These are phyloP conservation scores for Picochlorum sp. DNA, from an alignment of 139 green algal genomes.

Conservation along the genomic window DNA sequence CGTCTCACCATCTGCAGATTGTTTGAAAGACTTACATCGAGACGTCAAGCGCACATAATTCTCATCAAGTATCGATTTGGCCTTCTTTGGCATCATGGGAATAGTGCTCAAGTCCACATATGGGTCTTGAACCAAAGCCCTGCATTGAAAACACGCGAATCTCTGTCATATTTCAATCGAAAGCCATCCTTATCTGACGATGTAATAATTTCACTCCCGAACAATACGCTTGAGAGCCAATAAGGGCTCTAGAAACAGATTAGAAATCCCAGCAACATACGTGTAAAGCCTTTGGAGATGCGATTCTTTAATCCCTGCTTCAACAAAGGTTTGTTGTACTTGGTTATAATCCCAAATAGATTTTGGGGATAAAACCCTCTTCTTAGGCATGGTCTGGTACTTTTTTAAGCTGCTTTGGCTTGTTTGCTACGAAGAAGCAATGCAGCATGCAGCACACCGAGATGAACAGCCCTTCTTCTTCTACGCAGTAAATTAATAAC, in stretches of 20 bases:
- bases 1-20: conserved; percentile 56
- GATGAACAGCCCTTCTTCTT: too few species aligned
- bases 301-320: conserved; percentile 41
- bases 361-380: conserved; percentile 22
- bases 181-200: too few species aligned
- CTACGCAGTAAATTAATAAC: too few species aligned
- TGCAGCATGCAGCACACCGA: too few species aligned
- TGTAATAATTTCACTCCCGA: too few species aligned
- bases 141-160: conserved; percentile 4
- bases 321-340: conserved; percentile 41
- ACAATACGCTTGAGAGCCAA: too few species aligned
- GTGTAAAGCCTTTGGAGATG: conserved; percentile 53
- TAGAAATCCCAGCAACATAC: conserved; percentile 16
- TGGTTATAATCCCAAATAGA: conserved; percentile 49
- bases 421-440: too few species aligned
- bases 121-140: conserved; percentile 51
- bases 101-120: conserved; percentile 43
- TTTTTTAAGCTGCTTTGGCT: too few species aligned
- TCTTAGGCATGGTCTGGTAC: conserved; percentile 22
- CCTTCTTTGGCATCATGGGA: conserved; percentile 62
- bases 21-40: conserved; percentile 35
- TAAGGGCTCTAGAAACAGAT: too few species aligned
- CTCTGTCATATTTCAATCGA: too few species aligned
- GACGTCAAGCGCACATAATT: conserved; percentile 50
- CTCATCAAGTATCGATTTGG: conserved; percentile 35